phyloP scores from a whole-genome alignment of 768 basidiomycete genomes.

The Lactarius pseudohatsudake region DNA sequence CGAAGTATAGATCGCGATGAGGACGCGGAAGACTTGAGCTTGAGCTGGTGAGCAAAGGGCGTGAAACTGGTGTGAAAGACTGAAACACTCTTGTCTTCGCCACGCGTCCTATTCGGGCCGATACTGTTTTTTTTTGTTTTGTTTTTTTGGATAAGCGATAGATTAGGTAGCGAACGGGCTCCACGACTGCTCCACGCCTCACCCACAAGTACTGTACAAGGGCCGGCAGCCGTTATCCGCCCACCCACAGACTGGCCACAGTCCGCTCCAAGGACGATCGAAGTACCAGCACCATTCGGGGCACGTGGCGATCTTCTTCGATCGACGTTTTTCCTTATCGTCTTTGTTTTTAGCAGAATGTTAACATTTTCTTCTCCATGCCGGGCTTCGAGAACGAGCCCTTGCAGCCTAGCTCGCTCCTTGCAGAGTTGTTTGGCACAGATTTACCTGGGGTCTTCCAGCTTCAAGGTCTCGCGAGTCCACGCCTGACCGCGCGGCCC shows the following conservation, averaged over 20 bases:
- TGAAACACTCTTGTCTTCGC: no score
- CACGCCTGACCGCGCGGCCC: conserved; percentile 7
- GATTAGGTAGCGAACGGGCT: no score
- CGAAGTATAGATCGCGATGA: no score
- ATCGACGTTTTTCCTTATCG: not conserved
- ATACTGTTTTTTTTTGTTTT: no score
- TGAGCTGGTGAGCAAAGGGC: no score
- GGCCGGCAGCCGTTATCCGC: conserved; percentile 4
- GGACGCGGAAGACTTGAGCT: no score
- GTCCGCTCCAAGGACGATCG: not conserved
- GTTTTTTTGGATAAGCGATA: no score
- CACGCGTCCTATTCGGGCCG: no score
- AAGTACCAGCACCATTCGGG: not conserved
- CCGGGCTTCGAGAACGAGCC: not conserved
- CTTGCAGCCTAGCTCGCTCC: conserved; percentile 1
- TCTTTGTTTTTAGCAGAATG: conserved; percentile 4
- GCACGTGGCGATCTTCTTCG: conserved; percentile 7
- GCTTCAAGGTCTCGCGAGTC: not conserved
- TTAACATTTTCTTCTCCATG: conserved; percentile 1
- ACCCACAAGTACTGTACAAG: no score
- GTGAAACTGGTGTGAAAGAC: no score
- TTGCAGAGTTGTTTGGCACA: not conserved
- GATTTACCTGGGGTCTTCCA: not conserved
- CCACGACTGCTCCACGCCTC: no score
- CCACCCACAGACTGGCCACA: not conserved